These are phyloP conservation scores for Suillus paluster DNA, from an alignment of 768 basidiomycete species.

Conservation along the genomic window DNA sequence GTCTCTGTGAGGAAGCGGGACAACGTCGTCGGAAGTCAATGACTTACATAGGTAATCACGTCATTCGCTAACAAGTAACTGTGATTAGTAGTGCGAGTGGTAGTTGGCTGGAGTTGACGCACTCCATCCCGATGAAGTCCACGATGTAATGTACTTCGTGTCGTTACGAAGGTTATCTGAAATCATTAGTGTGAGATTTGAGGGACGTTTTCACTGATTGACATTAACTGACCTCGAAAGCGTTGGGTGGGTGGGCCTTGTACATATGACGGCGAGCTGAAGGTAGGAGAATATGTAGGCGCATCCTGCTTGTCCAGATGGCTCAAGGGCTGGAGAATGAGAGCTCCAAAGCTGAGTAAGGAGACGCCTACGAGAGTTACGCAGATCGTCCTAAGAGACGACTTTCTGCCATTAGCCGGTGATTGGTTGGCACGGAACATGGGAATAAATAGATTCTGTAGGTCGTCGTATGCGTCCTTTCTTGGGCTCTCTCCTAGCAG, in stretches of 20 bases:
- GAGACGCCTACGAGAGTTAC: conserved; percentile 32
- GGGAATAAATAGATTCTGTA: conserved; percentile 11
- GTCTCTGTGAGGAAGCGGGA: conserved; percentile 33
- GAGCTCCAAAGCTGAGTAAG: conserved; percentile 22
- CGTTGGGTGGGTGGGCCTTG: conserved; percentile 56
- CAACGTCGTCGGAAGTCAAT: not conserved
- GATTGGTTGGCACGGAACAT: not conserved
- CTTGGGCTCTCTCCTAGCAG: not conserved
- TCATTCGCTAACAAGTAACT: conserved; percentile 59
- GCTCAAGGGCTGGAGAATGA: conserved; percentile 3
- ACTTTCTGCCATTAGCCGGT: not conserved
- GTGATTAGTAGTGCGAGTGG: conserved; percentile 1
- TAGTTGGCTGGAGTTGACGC: conserved; percentile 28
- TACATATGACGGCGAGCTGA: conserved; percentile 19
- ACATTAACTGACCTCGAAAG: conserved; percentile 54
- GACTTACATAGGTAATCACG: conserved; percentile 70
- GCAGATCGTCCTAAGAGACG: not conserved
- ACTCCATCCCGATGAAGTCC: conserved; percentile 80
- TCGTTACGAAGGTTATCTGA: conserved; percentile 67
- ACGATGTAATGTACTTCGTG: conserved; percentile 70
- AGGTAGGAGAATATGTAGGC: not conserved
- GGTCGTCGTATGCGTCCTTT: conserved; percentile 3
- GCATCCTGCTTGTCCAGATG: not conserved
- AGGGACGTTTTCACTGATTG: not conserved
- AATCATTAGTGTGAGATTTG: not conserved